Base-by-base conservation (phyloP, 768 basidiomycete genomes). In the Lentinula boryana region DNA sequence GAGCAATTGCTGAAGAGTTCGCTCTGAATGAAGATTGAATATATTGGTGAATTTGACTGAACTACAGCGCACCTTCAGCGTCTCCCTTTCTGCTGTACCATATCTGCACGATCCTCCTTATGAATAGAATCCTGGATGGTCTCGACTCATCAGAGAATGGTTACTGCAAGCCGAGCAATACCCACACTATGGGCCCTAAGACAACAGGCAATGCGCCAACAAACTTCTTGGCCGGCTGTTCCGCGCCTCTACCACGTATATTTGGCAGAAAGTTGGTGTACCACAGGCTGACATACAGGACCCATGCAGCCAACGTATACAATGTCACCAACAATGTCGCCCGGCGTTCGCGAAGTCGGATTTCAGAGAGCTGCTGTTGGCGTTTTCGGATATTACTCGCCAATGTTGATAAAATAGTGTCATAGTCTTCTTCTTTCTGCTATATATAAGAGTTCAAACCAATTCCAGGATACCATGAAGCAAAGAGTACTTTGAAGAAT, bases 31-130 rank as follows among this genome's bases (percentile, higher is more conserved):
- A 31, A 40, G 3, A 16, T 10, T 21, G 16, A 31, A 57, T 15
- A 54, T 40, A 18, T 15, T 44, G n/a, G 7, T 31, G 15, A 44
- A 32, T 23, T 38, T 16, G 13, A 15, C 43, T 23, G 15, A 53
- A 40, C 59, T 59, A 41, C n/a, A 44, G 71, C 78, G 38, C 63
- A 92, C 92, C 92, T 80, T 93, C 93, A 2, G 82, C 83, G 64
- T 89, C 83, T 2, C 88, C 92, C 66, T 86, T 93, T 60, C 87
- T 79, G 21, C 81, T 82, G 67, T 92, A 94, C 91, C 90, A 93
- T 61, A 88, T 79, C 69, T 93, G 89, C 60, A 93, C 88, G 58
- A 93, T 87, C 41, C 92, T 76, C 36, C 92, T 80, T 15, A 86
- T 83, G 68, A 93, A 92, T 52, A 93, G 71, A 38, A 92, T 86